Evolutionary conservation across 192 early-diverging fungal species (phyloP).

Genomic region (Linnemannia exigua): DNA sequence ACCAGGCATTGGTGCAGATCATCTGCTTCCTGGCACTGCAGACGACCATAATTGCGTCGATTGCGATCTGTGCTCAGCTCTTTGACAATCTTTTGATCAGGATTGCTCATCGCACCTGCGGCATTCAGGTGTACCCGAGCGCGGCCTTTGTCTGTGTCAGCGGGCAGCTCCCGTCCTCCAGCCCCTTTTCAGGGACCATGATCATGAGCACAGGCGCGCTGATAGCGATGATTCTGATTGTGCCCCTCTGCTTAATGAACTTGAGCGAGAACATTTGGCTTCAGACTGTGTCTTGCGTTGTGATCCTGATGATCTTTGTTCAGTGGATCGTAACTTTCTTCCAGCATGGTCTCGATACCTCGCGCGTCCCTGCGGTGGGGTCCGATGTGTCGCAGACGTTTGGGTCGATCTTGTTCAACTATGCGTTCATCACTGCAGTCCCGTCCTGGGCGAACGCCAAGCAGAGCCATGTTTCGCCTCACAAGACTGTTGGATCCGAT

Average conservation of each 20-base stretch:
- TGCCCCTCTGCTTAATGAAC: constrained; percentile 72
- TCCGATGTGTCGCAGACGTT: constrained; percentile 64
- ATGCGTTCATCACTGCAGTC: constrained; percentile 75
- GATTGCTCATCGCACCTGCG: constrained; percentile 75
- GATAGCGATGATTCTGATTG: constrained; percentile 57
- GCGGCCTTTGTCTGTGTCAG: constrained; percentile 68
- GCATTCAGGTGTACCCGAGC: constrained; percentile 69
- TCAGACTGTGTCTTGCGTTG: constrained; percentile 68
- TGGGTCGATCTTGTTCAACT: constrained; percentile 81
- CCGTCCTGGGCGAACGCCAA: constrained; percentile 78
- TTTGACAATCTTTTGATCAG: constrained; percentile 77
- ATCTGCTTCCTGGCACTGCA: constrained; percentile 77
- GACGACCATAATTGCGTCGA: constrained; percentile 78
- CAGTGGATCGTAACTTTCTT: constrained; percentile 73
- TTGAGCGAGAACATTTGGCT: constrained; percentile 80
- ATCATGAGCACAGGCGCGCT: constrained; percentile 29
- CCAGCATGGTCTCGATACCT: constrained; percentile 65
- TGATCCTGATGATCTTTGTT: constrained; percentile 66
- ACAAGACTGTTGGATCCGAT: constrained; percentile 71
- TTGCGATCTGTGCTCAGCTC: constrained; percentile 76
- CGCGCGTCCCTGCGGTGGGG: constrained; percentile 69
- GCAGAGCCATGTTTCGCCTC: constrained; percentile 68
- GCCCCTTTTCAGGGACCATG: constrained; percentile 31
- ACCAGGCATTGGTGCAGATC: constrained; percentile 73
- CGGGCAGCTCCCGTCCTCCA: constrained; percentile 26